Evolutionary conservation across 495 filamentous ascomycete genomes (phyloP).

Genomic region (Talaromyces stipitatus): DNA sequence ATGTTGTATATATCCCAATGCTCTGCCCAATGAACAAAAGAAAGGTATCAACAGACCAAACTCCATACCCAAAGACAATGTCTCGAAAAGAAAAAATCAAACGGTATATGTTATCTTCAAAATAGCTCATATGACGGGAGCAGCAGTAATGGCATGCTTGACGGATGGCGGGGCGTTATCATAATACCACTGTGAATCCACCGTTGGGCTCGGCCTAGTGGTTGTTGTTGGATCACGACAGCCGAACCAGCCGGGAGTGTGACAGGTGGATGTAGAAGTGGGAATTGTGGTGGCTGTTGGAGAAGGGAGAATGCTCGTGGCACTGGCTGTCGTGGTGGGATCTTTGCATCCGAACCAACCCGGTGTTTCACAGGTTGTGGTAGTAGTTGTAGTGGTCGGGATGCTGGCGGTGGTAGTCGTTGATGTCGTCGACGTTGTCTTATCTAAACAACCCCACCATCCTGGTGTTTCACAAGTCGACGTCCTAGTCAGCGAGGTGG

Average conservation of each 20-base stretch:
- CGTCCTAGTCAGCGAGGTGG: conserved; percentile 57
- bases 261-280: conserved; percentile 39
- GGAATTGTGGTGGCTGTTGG: conserved; percentile 16
- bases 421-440: conserved; percentile 52
- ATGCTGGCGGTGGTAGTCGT: conserved; percentile 48
- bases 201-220: neutral
- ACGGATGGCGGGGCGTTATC: neutral
- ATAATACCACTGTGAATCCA: neutral
- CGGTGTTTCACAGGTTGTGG: conserved; percentile 78
- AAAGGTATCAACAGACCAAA: neutral
- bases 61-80: neutral
- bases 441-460: conserved; percentile 50
- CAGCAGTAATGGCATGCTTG: neutral
- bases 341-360: conserved; percentile 55
- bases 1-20: neutral
- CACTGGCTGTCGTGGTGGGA: conserved; percentile 25
- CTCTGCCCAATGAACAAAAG: neutral
- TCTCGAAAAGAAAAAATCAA: neutral
- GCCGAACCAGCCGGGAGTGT: conserved; percentile 64
- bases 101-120: neutral
- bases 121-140: neutral
- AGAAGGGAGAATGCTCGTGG: conserved; percentile 10
- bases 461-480: conserved; percentile 85
- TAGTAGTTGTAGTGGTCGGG: conserved; percentile 43
- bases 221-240: conserved; percentile 50